Conservation (phyloP, 1,139 yeast genomes). For the Suhomyces yuchorum region DNA sequence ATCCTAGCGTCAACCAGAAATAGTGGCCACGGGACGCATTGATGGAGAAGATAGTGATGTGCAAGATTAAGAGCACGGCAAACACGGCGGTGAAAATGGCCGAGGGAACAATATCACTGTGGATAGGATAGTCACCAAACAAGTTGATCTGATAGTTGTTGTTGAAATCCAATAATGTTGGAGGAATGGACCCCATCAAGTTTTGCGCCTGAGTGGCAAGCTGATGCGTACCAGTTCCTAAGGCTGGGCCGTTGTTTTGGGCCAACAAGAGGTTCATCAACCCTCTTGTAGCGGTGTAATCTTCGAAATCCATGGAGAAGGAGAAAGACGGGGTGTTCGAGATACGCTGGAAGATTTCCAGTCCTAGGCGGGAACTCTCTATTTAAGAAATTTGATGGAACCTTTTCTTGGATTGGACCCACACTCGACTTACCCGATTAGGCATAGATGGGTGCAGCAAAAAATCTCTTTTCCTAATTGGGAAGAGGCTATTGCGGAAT, state of each 20-base stretch:
- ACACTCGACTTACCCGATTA: constrained; percentile 10
- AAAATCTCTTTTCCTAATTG: constrained; percentile 10
- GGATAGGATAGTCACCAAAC: constrained; percentile 40
- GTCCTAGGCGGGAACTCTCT: not conserved
- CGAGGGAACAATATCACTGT: constrained; percentile 33
- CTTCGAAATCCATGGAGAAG: constrained; percentile 9
- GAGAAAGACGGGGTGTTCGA: not conserved
- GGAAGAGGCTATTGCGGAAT: constrained; percentile 3
- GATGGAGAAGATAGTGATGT: constrained; percentile 30
- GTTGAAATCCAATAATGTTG: constrained; percentile 23
- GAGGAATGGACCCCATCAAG: constrained; percentile 30
- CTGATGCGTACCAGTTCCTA: constrained; percentile 24
- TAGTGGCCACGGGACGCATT: constrained; percentile 40
- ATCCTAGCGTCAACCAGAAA: constrained; percentile 36
- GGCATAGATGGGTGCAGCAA: constrained; percentile 10
- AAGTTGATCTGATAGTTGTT: constrained; percentile 29
- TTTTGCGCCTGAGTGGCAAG: constrained; percentile 23
- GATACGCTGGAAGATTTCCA: not conserved
- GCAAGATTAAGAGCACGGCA: constrained; percentile 28
- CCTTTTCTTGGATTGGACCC: not conserved
- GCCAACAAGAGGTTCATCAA: constrained; percentile 20
- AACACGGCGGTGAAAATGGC: constrained; percentile 35
- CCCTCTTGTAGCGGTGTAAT: constrained; percentile 18
- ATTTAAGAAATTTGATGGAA: constrained; percentile 2
- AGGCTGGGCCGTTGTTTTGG: constrained; percentile 21